Evolutionary conservation across 1,284 basidiomycete species (phyloP).

Genomic region (Ganoderma multipileum): DNA sequence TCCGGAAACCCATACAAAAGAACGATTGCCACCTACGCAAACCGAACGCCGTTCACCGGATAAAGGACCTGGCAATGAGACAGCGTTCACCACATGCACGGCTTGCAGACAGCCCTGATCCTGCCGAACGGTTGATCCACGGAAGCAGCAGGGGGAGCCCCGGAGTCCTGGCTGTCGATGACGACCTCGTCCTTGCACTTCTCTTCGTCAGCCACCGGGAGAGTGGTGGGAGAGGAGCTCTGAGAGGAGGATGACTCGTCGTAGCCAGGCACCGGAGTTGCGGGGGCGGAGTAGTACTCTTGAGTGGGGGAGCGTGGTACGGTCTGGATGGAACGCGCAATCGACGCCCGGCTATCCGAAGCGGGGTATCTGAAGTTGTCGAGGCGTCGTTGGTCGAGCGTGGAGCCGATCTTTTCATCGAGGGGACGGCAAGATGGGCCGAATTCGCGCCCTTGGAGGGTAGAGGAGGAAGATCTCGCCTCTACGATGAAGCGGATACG

Average conservation of each 20-base stretch:
- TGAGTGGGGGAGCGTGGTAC: neutral
- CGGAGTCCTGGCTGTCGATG: neutral
- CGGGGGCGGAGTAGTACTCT: neutral
- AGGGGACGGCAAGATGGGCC: neutral
- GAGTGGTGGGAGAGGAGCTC: neutral
- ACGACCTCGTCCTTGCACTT: neutral
- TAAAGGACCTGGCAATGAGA: neutral
- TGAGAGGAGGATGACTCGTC: neutral
- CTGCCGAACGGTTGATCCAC: neutral
- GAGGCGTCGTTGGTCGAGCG: neutral
- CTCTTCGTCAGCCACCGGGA: neutral
- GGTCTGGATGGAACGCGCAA: neutral
- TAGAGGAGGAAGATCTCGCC: neutral
- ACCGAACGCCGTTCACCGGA: neutral
- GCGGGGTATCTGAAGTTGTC: neutral
- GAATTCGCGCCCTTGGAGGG: neutral
- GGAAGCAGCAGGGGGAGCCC: neutral
- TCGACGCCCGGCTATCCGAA: neutral
- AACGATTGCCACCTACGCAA: conserved; percentile 15
- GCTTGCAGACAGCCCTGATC: conserved; percentile 12
- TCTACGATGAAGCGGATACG: neutral
- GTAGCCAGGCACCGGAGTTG: neutral
- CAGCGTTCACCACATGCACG: conserved; percentile 17
- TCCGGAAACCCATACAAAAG: neutral
- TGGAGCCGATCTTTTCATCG: neutral